Base-by-base conservation (phyloP, 768 basidiomycete genomes). In the Suillus brevipes region DNA sequence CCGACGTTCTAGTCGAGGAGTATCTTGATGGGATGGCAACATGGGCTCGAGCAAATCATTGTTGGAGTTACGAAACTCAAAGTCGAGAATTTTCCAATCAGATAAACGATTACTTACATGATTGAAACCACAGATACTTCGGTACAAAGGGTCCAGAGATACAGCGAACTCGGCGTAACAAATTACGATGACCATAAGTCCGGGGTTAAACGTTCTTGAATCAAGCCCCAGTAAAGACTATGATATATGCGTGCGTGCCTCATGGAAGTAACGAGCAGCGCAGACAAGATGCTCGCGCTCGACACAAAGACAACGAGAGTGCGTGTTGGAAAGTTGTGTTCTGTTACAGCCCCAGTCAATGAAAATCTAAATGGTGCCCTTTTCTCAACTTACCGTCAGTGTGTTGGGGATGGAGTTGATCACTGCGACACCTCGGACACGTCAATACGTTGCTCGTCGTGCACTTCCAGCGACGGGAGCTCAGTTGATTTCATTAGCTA, bases 51-150 rank as follows among this genome's bases (percentile, higher is more conserved):
- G 64, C 57, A 47, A 70, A 71, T 34, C 67, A 72, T 42, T 69
- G 63, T 50, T 78, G 77, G 77, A 70, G 68, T 56, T 77, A 75
- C 67, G 76, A 77, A 64, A 69, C 68, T 31, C 64, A 65, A 56
- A 58, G 53, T 6, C 12, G 3, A 7, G 14, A 25, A 12, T 37
- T 58, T 31, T 57, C 9, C n/a, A 14, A 3, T 16, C 20, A 8
- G 5, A 13, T 28, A 7, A n/a, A 63, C n/a, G 10, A 37, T 28
- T 6, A 63, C 36, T 58, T 42, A 61, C 12, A 12, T 34, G 31
- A 34, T 55, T 55, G 20, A 36, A 55, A 55, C 9, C 36, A 20
- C 53, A 55, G 77, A 25, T 78, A 76, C 68, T 77, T 78, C 31
- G 77, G 77, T 1, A 66, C 34, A 14, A 65, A 47, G 45, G 77